A percentile compares a stretch with the other conserved stretches of the same genome.
Conservation (phyloP, 179 eudicot species). For the Camellia oleifera region DNA sequence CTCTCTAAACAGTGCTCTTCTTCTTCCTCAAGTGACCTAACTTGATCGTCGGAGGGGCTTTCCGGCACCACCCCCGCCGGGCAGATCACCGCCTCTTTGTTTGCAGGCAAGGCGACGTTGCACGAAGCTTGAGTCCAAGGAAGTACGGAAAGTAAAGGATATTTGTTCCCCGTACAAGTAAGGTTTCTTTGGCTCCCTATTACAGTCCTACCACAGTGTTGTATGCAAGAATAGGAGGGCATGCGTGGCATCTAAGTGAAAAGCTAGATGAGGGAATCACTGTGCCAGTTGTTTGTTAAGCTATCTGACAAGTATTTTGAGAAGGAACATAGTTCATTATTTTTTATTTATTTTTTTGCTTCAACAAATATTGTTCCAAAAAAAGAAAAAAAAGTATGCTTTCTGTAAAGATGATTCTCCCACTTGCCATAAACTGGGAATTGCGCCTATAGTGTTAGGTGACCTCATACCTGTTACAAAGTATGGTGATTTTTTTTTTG, state of each 20-base stretch:
- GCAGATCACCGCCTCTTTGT: no score
- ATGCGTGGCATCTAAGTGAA: slow-evolving; percentile 1
- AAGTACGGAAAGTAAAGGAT: no score
- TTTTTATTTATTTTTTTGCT: not conserved
- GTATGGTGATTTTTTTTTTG: not conserved
- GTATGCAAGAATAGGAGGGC: not conserved
- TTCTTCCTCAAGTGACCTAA: no score
- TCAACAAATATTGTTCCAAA: not conserved
- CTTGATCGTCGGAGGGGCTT: no score
- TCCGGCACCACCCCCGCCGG: no score
- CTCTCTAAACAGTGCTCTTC: no score
- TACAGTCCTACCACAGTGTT: no score
- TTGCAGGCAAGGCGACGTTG: no score
- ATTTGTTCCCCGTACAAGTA: no score
- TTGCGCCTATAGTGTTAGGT: not conserved
- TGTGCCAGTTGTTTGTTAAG: not conserved
- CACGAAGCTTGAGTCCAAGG: no score
- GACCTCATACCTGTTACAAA: not conserved
- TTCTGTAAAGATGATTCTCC: slow-evolving; percentile 8
- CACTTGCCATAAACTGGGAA: not conserved
- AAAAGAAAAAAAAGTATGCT: no score
- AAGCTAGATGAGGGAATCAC: not conserved
- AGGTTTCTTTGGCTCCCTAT: not conserved
- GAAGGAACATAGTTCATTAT: not conserved
- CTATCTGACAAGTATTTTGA: not conserved